Base-by-base conservation (phyloP, 257 asterid genomes). In the Anisodus tanguticus region DNA sequence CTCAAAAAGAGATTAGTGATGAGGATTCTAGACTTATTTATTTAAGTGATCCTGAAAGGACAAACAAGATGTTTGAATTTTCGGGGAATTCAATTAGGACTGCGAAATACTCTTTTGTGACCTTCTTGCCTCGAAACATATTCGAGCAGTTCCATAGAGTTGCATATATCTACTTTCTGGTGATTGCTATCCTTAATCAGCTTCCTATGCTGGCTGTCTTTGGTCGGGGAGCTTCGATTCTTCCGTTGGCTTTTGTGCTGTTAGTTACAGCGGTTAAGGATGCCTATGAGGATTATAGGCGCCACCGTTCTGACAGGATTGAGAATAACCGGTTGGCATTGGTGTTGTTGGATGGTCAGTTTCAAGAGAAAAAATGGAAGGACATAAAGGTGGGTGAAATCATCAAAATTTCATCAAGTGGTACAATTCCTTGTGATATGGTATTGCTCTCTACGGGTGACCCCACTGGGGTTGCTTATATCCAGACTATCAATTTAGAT, bases 111-210 rank as follows among this genome's bases (percentile, higher is more conserved):
- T 92, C 97, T 9, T 16, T 94, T 78, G 62, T 97, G 80, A 93
- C 97, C 10, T 97, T 97, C 95, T 87, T 97, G 92, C 99, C 99
- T 17, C 87, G 92, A 43, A 97, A 97, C 89, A 84, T 97, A 87
- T 97, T 93, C 59, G 98, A 95, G 83, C 99, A 97, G 93, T 97
- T 97, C 88, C 99, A 91, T 84, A 95, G 99, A 86, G 94, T 97
- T 76, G 99, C 99, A 67, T 97, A 97, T 82, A 74, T 97, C 3
- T 97, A 97, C 88, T 97, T 97, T 89, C 95, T 97, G 39, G 98
- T 88, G 60, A 97, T 97, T 87, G 99, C 97, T 59, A 84, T 95
- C 83, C 97, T 97, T 88, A 97, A 97, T 85, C 99, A 97, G 92
- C 91, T 97, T 58, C 99, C 99, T 26, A 98, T 93, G 91, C 89